A percentile compares a stretch with the other conserved stretches of the same genome.
These are phyloP conservation scores for Phytomonas sp. DNA, from an alignment of 208 protist species.

Conservation along the genomic window DNA sequence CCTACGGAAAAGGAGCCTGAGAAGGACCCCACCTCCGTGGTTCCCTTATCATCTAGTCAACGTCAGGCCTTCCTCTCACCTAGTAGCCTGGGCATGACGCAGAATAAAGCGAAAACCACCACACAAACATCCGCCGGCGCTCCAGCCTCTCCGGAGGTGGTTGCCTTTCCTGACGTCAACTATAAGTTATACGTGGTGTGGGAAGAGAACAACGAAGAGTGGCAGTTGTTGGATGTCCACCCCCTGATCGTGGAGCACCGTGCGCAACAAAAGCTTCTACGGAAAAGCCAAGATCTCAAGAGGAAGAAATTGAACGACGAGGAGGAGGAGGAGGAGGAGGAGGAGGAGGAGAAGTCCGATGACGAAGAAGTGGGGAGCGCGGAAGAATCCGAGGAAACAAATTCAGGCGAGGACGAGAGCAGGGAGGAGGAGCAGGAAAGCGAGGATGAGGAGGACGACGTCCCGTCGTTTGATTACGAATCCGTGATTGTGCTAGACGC, in stretches of 20 bases:
- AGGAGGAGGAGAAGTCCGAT: constrained; percentile 14
- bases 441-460: constrained; percentile 10
- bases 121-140: constrained; percentile 9
- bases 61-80: no score
- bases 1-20: no score
- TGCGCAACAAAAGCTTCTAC: constrained; percentile 15
- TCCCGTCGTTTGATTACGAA: constrained; percentile 21
- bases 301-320: constrained; percentile 15
- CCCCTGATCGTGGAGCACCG: constrained; percentile 25
- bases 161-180: constrained; percentile 17
- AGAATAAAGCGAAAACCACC: background rate
- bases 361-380: constrained; percentile 5
- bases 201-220: constrained; percentile 23
- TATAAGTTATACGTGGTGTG: constrained; percentile 36
- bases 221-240: constrained; percentile 52
- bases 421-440: constrained; percentile 9
- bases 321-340: constrained; percentile 17
- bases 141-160: constrained; percentile 15
- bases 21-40: no score
- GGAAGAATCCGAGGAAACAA: background rate
- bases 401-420: background rate
- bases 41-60: no score
- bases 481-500: constrained; percentile 48
- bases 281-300: constrained; percentile 5
- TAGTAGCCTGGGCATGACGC: no score